These are phyloP conservation scores for Arabidopsis suecica DNA, from an alignment of 345 rosid genomes.

Conservation along the genomic window DNA sequence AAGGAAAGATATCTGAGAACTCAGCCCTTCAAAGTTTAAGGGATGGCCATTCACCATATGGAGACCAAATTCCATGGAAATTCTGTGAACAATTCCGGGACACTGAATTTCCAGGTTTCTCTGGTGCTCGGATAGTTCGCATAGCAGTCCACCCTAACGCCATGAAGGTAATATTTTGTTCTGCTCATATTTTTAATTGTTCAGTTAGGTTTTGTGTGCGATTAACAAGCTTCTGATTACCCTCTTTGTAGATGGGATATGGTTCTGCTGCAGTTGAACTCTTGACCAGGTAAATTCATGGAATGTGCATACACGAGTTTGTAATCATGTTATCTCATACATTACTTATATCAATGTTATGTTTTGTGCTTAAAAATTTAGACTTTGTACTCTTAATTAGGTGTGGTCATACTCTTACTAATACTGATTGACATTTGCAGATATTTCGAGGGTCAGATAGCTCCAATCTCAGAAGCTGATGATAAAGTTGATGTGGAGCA, in stretches of 20 bases:
- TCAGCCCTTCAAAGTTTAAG: conserved; percentile 78
- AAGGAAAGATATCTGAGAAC: conserved; percentile 88
- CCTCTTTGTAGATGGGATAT: conserved; percentile 82
- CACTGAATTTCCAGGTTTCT: conserved; percentile 79
- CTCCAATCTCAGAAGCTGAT: conserved; percentile 68
- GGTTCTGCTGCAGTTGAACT: conserved; percentile 94
- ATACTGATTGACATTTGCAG: conserved; percentile 49
- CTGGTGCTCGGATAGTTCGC: conserved; percentile 97
- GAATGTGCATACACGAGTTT: conserved; percentile 13
- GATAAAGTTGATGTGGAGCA: conserved; percentile 53
- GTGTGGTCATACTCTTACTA: conserved; percentile 17
- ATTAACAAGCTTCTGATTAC: conserved; percentile 32
- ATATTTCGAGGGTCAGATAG: conserved; percentile 86
- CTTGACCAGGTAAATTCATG: conserved; percentile 67
- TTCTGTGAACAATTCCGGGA: conserved; percentile 90
- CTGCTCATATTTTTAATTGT: conserved; percentile 2
- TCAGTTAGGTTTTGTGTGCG: conserved; percentile 29
- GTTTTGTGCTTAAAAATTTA: conserved; percentile 1
- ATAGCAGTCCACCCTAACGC: conserved; percentile 98
- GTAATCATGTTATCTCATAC: conserved; percentile 11
- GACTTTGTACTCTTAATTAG: conserved; percentile 5
- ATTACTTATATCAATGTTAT: conserved; percentile 6
- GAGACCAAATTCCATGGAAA: conserved; percentile 99
- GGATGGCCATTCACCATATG: conserved; percentile 85
- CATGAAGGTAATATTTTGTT: conserved; percentile 66